Conservation (phyloP, 1,139 yeast genomes). For the Petasospora fabianii region DNA sequence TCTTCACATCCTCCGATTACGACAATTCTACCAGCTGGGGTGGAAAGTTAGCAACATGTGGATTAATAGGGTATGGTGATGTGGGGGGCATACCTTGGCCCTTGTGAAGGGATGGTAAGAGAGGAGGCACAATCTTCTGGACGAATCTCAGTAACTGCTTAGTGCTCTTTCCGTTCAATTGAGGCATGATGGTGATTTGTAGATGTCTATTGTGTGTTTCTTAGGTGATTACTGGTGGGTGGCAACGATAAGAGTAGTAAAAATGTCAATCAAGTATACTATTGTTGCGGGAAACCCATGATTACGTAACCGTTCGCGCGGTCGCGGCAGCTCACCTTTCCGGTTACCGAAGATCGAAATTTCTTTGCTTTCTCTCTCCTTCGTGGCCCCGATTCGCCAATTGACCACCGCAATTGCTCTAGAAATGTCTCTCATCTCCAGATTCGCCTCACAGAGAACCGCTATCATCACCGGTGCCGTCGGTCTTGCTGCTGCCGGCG, state of each 20-base stretch:
- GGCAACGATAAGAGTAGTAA: background rate
- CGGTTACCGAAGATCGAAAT: background rate
- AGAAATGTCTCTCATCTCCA: conserved; percentile 25
- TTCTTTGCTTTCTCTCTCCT: background rate
- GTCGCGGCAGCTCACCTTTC: no score
- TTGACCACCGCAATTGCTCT: background rate
- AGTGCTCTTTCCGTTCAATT: conserved; percentile 21
- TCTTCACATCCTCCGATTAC: conserved; percentile 95
- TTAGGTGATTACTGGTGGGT: no score
- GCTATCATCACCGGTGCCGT: conserved; percentile 35
- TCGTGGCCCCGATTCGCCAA: background rate
- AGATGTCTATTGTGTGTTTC: no score
- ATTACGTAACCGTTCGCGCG: no score
- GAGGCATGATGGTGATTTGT: conserved; percentile 7
- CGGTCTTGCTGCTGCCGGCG: conserved; percentile 49
- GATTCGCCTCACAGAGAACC: conserved; percentile 26
- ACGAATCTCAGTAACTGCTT: conserved; percentile 48
- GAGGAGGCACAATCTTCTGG: conserved; percentile 67
- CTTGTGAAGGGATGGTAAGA: conserved; percentile 68
- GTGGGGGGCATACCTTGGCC: conserved; percentile 56
- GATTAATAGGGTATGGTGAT: background rate
- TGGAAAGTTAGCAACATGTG: conserved; percentile 1
- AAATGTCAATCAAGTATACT: background rate
- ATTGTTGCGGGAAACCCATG: no score
- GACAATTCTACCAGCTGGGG: conserved; percentile 72